Evolutionary conservation across 1,284 basidiomycete genomes (phyloP).

Genomic region (Fomes fomentarius): DNA sequence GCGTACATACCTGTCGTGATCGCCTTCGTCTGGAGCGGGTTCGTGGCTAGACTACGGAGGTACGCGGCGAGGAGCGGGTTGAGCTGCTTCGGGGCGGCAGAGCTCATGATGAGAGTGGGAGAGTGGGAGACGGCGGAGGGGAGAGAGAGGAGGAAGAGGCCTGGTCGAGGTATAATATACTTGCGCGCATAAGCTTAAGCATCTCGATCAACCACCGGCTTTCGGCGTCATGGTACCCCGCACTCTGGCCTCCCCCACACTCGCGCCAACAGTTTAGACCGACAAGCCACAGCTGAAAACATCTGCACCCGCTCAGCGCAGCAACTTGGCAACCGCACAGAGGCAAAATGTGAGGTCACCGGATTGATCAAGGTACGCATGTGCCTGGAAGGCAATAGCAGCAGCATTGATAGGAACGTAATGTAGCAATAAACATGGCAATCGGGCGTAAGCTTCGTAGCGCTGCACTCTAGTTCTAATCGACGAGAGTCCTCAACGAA

Average conservation of each 20-base stretch:
- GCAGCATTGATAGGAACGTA: constrained; percentile 22
- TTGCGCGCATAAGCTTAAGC: too few species aligned
- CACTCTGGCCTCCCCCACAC: background rate
- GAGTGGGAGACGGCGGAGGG: constrained; percentile 10
- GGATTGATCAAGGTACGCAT: background rate
- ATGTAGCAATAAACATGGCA: constrained; percentile 25
- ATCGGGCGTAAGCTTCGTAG: constrained; percentile 13
- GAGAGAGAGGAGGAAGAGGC: background rate
- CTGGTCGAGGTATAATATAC: too few species aligned
- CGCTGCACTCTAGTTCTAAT: constrained; percentile 20
- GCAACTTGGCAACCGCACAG: too few species aligned
- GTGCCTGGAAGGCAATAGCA: background rate
- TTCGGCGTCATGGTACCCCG: constrained; percentile 2
- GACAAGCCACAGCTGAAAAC: too few species aligned
- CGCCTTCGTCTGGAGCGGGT: constrained; percentile 79
- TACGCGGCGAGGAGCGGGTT: constrained; percentile 67
- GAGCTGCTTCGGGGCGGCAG: constrained; percentile 35
- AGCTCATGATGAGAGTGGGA: constrained; percentile 41
- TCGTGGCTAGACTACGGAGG: constrained; percentile 58
- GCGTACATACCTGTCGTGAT: constrained; percentile 59
- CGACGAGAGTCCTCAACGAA: constrained; percentile 3
- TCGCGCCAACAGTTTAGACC: too few species aligned
- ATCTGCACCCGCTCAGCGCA: too few species aligned
- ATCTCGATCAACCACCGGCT: constrained; percentile 7
- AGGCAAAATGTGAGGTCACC: too few species aligned